phyloP scores from a whole-genome alignment of 2,329 filamentous ascomycete species.

The Aspergillus glaucus region DNA sequence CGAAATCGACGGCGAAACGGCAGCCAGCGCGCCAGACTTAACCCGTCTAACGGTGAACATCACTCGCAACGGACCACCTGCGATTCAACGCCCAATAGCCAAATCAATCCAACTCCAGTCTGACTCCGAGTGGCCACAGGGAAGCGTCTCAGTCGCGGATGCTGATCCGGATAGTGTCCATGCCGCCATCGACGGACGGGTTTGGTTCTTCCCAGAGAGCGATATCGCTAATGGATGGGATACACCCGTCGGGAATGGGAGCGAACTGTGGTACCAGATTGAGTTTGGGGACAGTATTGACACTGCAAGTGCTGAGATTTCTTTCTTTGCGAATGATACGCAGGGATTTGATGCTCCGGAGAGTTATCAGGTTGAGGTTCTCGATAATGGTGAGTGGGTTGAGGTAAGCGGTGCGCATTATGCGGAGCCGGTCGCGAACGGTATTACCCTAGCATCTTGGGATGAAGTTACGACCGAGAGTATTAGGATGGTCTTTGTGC shows the following conservation, averaged over 20 bases:
- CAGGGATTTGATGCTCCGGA: slow-evolving; percentile 9
- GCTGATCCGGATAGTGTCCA: slow-evolving; percentile 7
- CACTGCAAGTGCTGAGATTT: slow-evolving; percentile 10
- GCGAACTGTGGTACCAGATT: slow-evolving; percentile 14
- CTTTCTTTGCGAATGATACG: slow-evolving; percentile 11
- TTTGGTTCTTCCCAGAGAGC: slow-evolving; percentile 13
- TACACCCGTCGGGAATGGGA: slow-evolving; percentile 12
- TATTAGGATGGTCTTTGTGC: slow-evolving; percentile 10
- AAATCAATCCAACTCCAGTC: slow-evolving; percentile 10
- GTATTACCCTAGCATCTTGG: slow-evolving; percentile 12
- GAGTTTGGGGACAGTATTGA: slow-evolving; percentile 4
- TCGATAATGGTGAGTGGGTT: slow-evolving; percentile 7
- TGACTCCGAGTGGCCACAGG: slow-evolving; percentile 6
- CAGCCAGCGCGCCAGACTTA: slow-evolving; percentile 4
- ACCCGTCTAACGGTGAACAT: slow-evolving; percentile 7
- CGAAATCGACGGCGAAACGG: slow-evolving; percentile 11
- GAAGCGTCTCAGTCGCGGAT: slow-evolving; percentile 10
- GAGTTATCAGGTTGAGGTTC: slow-evolving; percentile 8
- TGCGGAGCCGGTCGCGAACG: slow-evolving; percentile 8
- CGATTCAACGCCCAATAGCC: slow-evolving; percentile 7
- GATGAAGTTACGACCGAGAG: slow-evolving; percentile 3
- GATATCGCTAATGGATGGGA: slow-evolving; percentile 15
- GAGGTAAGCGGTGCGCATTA: slow-evolving; percentile 7
- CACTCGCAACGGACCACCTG: slow-evolving; percentile 1
- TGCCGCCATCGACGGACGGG: slow-evolving; percentile 12